These are phyloP conservation scores for Aristolochia californica DNA, from an alignment of 164 flowering plant genomes.

Conservation along the genomic window DNA sequence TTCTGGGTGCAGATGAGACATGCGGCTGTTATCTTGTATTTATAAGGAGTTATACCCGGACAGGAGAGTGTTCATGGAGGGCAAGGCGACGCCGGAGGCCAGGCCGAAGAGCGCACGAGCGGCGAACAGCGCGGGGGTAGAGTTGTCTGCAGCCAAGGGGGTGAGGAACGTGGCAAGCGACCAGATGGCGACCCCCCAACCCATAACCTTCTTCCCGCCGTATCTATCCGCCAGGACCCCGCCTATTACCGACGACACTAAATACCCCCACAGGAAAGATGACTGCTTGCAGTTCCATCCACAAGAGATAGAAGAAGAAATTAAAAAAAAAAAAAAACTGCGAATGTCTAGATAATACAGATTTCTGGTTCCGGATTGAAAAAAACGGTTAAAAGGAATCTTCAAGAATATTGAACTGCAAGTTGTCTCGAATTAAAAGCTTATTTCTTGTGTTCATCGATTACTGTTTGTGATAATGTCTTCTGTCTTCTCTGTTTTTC, in stretches of 20 bases:
- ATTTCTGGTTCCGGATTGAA: too few relatives aligned
- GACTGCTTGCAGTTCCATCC: conserved; percentile 35
- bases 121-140: conserved; percentile 54
- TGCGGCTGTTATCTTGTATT: too few relatives aligned
- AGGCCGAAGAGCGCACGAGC: conserved; percentile 86
- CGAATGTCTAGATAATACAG: background rate
- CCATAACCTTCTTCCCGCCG: conserved; percentile 78
- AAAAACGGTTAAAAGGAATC: too few relatives aligned
- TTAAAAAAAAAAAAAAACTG: background rate
- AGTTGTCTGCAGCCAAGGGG: conserved; percentile 85
- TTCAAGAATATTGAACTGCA: too few relatives aligned
- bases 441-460: too few relatives aligned
- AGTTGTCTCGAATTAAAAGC: too few relatives aligned
- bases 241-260: conserved; percentile 70
- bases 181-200: conserved; percentile 91
- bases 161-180: conserved; percentile 82
- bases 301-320: background rate
- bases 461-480: too few relatives aligned
- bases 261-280: conserved; percentile 96
- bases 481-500: too few relatives aligned
- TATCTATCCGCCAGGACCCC: conserved; percentile 83
- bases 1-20: background rate
- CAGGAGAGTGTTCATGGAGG: conserved; percentile 76
- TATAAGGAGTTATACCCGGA: conserved; percentile 65
- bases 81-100: conserved; percentile 90